Conservation (phyloP, 2,329 filamentous ascomycete species). For the Clarireedia hainanense region DNA sequence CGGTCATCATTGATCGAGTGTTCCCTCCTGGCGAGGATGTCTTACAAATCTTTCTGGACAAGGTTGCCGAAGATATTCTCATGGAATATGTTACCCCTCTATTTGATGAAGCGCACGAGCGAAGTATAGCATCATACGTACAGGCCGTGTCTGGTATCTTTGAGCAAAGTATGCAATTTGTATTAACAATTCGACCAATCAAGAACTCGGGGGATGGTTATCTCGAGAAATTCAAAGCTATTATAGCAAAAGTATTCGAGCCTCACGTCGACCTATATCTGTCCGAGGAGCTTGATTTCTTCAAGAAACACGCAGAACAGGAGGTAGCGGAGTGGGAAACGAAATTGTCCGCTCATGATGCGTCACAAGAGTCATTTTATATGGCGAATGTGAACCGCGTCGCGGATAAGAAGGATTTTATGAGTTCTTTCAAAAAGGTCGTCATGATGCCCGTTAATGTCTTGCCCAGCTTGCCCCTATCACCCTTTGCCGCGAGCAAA, state of each 20-base stretch:
- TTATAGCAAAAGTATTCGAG: slow-evolving; percentile 72
- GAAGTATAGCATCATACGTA: slow-evolving; percentile 68
- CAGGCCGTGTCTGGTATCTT: slow-evolving; percentile 83
- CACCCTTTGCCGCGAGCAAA: slow-evolving; percentile 41
- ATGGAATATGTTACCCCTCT: slow-evolving; percentile 79
- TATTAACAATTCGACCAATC: slow-evolving; percentile 60
- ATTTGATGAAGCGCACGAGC: slow-evolving; percentile 78
- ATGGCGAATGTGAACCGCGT: slow-evolving; percentile 94
- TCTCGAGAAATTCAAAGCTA: slow-evolving; percentile 54
- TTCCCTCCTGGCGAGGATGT: slow-evolving; percentile 67
- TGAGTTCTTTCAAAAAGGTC: slow-evolving; percentile 95
- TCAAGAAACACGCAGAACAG: slow-evolving; percentile 65
- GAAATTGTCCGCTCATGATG: slow-evolving; percentile 84
- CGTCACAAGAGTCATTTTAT: slow-evolving; percentile 83
- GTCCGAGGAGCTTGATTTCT: slow-evolving; percentile 82
- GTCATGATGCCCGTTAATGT: slow-evolving; percentile 98
- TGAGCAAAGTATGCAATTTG: slow-evolving; percentile 74
- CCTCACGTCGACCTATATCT: slow-evolving; percentile 91
- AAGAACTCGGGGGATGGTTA: slow-evolving; percentile 54
- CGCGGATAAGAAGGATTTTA: slow-evolving; percentile 91
- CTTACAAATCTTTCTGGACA: slow-evolving; percentile 71
- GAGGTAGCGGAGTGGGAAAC: slow-evolving; percentile 85
- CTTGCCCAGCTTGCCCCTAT: slow-evolving; percentile 59
- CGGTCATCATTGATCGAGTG: slow-evolving; percentile 69
- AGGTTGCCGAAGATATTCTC: slow-evolving; percentile 72